Conservation (phyloP, 345 rosid genomes). For the Raphanus sativus region DNA sequence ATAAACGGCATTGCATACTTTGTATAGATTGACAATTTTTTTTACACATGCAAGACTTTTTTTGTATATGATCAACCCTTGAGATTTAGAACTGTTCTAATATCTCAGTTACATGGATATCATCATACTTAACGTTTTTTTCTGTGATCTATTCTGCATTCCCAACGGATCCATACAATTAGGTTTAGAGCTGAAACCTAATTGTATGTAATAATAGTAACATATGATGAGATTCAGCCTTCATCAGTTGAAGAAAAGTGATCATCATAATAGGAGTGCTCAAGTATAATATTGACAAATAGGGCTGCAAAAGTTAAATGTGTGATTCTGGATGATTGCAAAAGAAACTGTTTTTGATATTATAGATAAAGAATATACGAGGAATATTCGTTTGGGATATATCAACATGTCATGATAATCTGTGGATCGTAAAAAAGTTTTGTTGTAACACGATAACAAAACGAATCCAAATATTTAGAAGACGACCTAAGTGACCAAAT, state of each 20-base stretch:
- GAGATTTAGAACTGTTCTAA: neutral
- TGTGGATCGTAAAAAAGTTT: neutral
- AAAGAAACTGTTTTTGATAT: conserved; percentile 3
- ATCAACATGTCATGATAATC: conserved; percentile 5
- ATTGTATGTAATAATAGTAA: neutral
- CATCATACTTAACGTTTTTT: no score
- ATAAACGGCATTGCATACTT: neutral
- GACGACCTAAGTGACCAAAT: neutral
- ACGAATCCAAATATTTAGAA: conserved; percentile 3
- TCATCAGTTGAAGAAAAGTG: neutral
- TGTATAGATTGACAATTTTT: neutral
- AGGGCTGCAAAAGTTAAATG: conserved; percentile 2
- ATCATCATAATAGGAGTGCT: conserved; percentile 3
- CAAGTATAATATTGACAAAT: neutral
- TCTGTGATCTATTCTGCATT: no score
- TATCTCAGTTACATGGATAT: neutral
- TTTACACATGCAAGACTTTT: neutral
- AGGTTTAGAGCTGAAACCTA: neutral
- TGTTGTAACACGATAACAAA: neutral
- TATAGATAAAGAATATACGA: conserved; percentile 8
- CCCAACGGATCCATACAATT: neutral
- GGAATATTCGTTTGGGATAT: conserved; percentile 27
- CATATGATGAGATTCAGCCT: neutral
- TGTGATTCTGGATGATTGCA: conserved; percentile 25
- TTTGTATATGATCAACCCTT: neutral